phyloP scores from a whole-genome alignment of 192 early-diverging fungal genomes.

The Dissophora globulifera region DNA sequence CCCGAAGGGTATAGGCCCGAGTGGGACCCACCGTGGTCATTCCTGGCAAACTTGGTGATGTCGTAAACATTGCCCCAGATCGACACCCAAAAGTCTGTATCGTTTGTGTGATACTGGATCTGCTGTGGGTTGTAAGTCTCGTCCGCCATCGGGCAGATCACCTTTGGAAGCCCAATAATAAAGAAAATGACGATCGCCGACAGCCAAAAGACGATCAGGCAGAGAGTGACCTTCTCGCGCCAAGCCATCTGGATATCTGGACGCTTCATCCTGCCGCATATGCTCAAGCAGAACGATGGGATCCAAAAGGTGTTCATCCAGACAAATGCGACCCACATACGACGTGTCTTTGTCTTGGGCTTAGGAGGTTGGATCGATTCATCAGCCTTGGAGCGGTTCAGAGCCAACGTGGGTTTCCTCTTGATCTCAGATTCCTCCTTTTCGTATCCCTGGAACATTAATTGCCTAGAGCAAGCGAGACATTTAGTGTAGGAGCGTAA shows the following conservation, averaged over 20 bases:
- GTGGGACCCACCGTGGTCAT: conserved; percentile 57
- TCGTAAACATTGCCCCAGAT: conserved; percentile 74
- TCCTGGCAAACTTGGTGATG: conserved; percentile 68
- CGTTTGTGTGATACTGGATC: conserved; percentile 63
- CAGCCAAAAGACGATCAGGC: conserved; percentile 83
- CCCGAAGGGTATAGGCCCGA: conserved; percentile 42
- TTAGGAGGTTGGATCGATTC: conserved; percentile 59
- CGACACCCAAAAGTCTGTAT: conserved; percentile 71
- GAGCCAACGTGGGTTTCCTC: conserved; percentile 52
- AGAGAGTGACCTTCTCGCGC: conserved; percentile 92
- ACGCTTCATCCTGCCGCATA: conserved; percentile 81
- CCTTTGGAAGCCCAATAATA: conserved; percentile 83
- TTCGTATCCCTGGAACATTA: conserved; percentile 46
- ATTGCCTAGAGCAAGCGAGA: conserved; percentile 11
- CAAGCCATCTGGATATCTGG: conserved; percentile 95
- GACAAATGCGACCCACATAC: conserved; percentile 77
- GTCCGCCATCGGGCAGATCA: conserved; percentile 82
- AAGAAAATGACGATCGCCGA: conserved; percentile 86
- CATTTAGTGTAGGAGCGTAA: no score
- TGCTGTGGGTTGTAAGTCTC: conserved; percentile 68
- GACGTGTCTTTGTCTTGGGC: conserved; percentile 56
- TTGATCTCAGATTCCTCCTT: conserved; percentile 23
- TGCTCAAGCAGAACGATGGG: conserved; percentile 63
- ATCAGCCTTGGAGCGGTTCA: conserved; percentile 46
- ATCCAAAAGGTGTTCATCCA: conserved; percentile 90